Conservation (phyloP, 2,329 filamentous ascomycete species). For the Verticillium albo-atrum region DNA sequence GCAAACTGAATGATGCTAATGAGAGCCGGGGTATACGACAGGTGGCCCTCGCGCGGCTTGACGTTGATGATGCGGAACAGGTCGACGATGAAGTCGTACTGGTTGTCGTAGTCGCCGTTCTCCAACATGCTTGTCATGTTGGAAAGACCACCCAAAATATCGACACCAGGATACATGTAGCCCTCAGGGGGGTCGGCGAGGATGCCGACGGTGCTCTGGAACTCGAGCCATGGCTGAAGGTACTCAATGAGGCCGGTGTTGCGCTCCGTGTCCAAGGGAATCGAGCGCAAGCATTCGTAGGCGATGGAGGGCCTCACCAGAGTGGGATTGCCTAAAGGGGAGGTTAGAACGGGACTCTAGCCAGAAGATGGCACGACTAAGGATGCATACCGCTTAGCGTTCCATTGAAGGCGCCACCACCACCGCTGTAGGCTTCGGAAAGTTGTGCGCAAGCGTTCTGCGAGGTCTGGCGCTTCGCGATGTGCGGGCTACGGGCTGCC, state of each 20-base stretch:
- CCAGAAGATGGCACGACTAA: background rate
- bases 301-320: slow-evolving; percentile 12
- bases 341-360: background rate
- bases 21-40: slow-evolving; percentile 7
- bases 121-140: slow-evolving; percentile 12
- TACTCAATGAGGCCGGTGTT: slow-evolving; percentile 12
- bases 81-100: slow-evolving; percentile 13
- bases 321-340: background rate
- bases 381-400: background rate
- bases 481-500: background rate
- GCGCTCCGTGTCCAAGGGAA: slow-evolving; percentile 9
- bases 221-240: slow-evolving; percentile 12
- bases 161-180: slow-evolving; percentile 15
- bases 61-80: slow-evolving; percentile 11
- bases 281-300: slow-evolving; percentile 12
- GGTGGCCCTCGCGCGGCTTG: slow-evolving; percentile 12
- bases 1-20: slow-evolving; percentile 6
- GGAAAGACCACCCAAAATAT: slow-evolving; percentile 13
- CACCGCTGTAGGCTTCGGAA: background rate
- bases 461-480: background rate
- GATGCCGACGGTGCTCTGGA: slow-evolving; percentile 15
- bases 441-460: slow-evolving; percentile 2
- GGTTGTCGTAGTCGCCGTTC: slow-evolving; percentile 9
- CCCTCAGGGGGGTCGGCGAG: slow-evolving; percentile 12
- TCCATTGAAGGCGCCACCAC: background rate